Percentiles rank a stretch among this genome's conserved stretches.
Conservation (phyloP, 225 moss, liverwort and hornwort genomes). For the Pseudoscleropodium purum region DNA sequence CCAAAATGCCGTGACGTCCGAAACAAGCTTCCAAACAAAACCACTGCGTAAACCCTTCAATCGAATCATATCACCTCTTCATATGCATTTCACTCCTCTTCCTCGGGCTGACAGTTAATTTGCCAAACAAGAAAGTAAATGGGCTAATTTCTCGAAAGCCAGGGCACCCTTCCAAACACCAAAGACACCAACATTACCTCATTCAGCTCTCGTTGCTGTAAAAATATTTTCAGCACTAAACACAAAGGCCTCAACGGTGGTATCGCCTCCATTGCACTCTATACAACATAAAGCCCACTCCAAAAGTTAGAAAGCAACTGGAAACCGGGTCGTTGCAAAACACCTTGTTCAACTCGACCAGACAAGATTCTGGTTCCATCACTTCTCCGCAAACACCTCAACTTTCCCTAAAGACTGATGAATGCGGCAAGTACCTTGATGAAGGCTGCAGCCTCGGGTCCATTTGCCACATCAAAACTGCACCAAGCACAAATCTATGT, state of each 20-base stretch:
- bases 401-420: not conserved
- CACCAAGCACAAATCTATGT: not conserved
- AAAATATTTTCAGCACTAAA: constrained; percentile 91
- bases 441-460: constrained; percentile 92
- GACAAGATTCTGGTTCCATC: not conserved
- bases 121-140: not conserved
- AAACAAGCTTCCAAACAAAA: not conserved
- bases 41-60: not conserved
- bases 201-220: constrained; percentile 96
- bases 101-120: not conserved
- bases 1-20: not conserved
- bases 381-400: not conserved
- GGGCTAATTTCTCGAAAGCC: not conserved
- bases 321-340: not conserved
- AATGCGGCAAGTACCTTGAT: constrained; percentile 46
- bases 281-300: not conserved
- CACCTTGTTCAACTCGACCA: not conserved
- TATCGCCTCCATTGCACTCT: constrained; percentile 73
- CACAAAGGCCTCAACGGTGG: constrained; percentile 85
- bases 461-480: constrained; percentile 98
- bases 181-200: constrained; percentile 40
- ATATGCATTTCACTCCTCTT: not conserved
- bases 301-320: not conserved
- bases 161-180: not conserved
- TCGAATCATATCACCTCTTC: not conserved